Evolutionary conservation across 805 yeast genomes (phyloP).

Genomic region (Myxozyma nipponensis): DNA sequence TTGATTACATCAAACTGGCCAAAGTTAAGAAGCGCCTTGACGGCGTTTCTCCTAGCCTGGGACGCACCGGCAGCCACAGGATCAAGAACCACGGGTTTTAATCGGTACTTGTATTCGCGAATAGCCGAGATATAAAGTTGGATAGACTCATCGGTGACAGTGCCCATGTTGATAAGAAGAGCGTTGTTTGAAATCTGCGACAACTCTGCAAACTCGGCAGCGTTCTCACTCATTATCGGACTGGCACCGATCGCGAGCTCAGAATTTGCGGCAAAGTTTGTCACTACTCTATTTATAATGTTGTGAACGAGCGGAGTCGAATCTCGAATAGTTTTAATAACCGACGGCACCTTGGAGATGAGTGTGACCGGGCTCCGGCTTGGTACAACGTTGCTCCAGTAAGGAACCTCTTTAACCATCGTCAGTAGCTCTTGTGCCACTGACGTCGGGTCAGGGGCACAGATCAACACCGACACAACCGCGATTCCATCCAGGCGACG

Average conservation of each 20-base stretch:
- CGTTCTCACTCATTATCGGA: slow-evolving; percentile 81
- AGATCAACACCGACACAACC: slow-evolving; percentile 82
- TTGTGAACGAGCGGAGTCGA: slow-evolving; percentile 72
- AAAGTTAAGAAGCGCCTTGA: slow-evolving; percentile 48
- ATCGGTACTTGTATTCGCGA: slow-evolving; percentile 51
- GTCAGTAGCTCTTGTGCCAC: slow-evolving; percentile 46
- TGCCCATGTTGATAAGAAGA: slow-evolving; percentile 71
- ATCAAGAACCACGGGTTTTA: slow-evolving; percentile 70
- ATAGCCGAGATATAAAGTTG: slow-evolving; percentile 51
- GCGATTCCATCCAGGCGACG: slow-evolving; percentile 73
- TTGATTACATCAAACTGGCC: slow-evolving; percentile 64
- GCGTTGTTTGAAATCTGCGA: slow-evolving; percentile 53
- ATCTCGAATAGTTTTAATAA: slow-evolving; percentile 32
- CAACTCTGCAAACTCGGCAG: slow-evolving; percentile 64
- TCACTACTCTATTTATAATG: slow-evolving; percentile 84
- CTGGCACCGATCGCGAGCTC: slow-evolving; percentile 80
- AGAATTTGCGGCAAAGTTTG: slow-evolving; percentile 82
- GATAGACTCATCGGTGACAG: slow-evolving; percentile 47
- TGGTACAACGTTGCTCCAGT: slow-evolving; percentile 20
- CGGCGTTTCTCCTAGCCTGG: slow-evolving; percentile 48
- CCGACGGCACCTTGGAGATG: slow-evolving; percentile 26
- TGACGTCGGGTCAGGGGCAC: slow-evolving; percentile 48
- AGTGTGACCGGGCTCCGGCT: slow-evolving; percentile 13
- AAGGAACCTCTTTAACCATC: slow-evolving; percentile 35
- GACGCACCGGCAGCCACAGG: slow-evolving; percentile 96